These are phyloP conservation scores for Petunia hybrid DNA, from an alignment of 305 asterid genomes.

Conservation along the genomic window DNA sequence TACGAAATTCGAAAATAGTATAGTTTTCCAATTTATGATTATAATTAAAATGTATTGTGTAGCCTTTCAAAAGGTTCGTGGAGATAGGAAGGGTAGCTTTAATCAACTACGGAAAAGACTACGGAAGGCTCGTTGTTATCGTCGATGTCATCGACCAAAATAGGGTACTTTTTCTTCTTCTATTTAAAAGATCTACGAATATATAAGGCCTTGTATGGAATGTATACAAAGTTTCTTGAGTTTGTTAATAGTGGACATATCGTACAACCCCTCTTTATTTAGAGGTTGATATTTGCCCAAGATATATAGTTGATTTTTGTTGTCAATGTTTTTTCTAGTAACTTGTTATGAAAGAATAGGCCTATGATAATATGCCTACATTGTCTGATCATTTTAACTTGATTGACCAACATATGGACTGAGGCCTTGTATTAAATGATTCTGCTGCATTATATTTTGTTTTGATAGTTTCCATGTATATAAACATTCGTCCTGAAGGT, in stretches of 20 bases:
- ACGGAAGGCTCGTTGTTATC: slow-evolving; percentile 77
- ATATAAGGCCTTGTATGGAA: background rate
- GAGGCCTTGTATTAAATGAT: background rate
- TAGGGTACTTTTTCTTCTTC: slow-evolving; percentile 45
- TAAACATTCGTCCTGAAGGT: too few species aligned
- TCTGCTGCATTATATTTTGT: background rate
- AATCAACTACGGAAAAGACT: slow-evolving; percentile 79
- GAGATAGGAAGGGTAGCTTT: slow-evolving; percentile 88
- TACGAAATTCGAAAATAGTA: too few species aligned
- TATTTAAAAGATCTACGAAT: background rate
- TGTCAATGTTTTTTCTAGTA: background rate
- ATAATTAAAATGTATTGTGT: slow-evolving; percentile 19
- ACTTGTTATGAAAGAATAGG: background rate
- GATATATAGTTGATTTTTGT: background rate
- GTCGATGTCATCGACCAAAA: slow-evolving; percentile 86
- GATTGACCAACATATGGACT: background rate
- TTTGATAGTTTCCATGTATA: background rate
- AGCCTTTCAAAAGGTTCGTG: slow-evolving; percentile 91
- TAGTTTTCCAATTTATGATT: too few species aligned
- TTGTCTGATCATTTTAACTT: slow-evolving; percentile 19
- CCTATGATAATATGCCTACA: slow-evolving; percentile 29
- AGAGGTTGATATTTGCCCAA: too few species aligned
- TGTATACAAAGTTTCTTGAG: background rate
- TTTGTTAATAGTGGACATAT: too few species aligned
- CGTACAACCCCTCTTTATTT: too few species aligned